Conservation (phyloP, 2,329 filamentous ascomycete genomes). For the Penicillium paneum region DNA sequence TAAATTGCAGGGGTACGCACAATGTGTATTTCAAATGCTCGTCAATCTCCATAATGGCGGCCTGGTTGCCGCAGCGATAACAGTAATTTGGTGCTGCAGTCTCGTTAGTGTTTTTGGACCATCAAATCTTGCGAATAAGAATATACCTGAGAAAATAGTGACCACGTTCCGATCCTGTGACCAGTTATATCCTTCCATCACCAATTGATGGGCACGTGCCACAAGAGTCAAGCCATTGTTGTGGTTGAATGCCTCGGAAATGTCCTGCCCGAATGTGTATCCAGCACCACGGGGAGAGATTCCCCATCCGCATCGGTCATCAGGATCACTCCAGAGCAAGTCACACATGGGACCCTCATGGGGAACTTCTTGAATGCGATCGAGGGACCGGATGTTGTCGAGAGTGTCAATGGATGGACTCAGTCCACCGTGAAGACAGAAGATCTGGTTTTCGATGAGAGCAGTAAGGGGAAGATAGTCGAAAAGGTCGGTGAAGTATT, state of each 20-base stretch:
- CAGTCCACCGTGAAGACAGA: conserved; percentile 95
- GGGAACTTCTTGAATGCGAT: conserved; percentile 96
- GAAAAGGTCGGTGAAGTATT: conserved; percentile 98
- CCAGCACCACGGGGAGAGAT: conserved; percentile 92
- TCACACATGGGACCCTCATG: conserved; percentile 99
- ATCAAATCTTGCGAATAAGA: not conserved
- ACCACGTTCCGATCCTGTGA: conserved; percentile 97
- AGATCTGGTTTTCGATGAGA: conserved; percentile 98
- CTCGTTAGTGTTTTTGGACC: not conserved
- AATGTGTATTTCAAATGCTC: conserved; percentile 99
- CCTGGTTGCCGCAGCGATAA: conserved; percentile 98
- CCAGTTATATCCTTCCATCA: conserved; percentile 99
- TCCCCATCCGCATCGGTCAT: conserved; percentile 94
- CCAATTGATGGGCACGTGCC: conserved; percentile 92
- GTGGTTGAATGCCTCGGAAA: conserved; percentile 98
- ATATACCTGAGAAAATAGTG: conserved; percentile 90
- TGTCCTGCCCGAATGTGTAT: conserved; percentile 95
- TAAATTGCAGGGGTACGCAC: conserved; percentile 57
- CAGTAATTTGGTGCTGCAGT: conserved; percentile 78
- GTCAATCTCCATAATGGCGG: conserved; percentile 99
- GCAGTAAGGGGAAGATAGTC: conserved; percentile 97
- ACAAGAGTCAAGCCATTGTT: conserved; percentile 97
- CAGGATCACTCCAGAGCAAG: conserved; percentile 94
- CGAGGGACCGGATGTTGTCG: conserved; percentile 90
- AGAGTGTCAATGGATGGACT: conserved; percentile 95